Percentiles rank a stretch among this genome's conserved stretches.
Evolutionary conservation across 148 eudicot species (phyloP).

Genomic region (Nepenthes mirabilis): DNA sequence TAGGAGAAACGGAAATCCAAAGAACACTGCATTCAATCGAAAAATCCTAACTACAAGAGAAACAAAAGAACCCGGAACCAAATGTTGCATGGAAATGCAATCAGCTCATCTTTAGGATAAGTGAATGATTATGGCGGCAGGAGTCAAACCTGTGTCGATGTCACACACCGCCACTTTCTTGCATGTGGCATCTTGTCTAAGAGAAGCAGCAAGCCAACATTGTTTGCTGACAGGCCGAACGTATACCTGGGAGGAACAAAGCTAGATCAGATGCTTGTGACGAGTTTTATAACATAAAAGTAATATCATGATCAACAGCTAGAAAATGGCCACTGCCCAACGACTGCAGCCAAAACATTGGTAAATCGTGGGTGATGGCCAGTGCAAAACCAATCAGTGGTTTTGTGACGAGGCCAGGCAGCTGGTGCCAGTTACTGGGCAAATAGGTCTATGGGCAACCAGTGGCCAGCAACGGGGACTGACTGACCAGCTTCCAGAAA

Average conservation of each 20-base stretch:
- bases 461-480: too few relatives aligned
- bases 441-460: too few relatives aligned
- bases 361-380: neutral
- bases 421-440: too few relatives aligned
- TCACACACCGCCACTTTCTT: slow-evolving; percentile 55
- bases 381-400: too few relatives aligned
- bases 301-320: slow-evolving; percentile 1
- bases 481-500: too few relatives aligned
- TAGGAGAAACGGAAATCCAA: too few relatives aligned
- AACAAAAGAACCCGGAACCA: neutral
- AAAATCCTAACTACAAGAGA: too few relatives aligned
- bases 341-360: neutral
- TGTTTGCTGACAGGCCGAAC: slow-evolving; percentile 48
- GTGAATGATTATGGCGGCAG: neutral
- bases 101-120: neutral
- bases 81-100: neutral
- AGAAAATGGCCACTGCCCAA: neutral
- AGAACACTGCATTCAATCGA: too few relatives aligned
- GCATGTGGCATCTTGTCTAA: slow-evolving; percentile 57
- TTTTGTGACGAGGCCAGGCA: too few relatives aligned
- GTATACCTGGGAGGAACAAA: slow-evolving; percentile 33
- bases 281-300: neutral
- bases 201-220: slow-evolving; percentile 57
- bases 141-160: slow-evolving; percentile 30
- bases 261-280: neutral